phyloP scores from a whole-genome alignment of 2,329 filamentous ascomycete genomes.

The Hymenoscyphus scutula region DNA sequence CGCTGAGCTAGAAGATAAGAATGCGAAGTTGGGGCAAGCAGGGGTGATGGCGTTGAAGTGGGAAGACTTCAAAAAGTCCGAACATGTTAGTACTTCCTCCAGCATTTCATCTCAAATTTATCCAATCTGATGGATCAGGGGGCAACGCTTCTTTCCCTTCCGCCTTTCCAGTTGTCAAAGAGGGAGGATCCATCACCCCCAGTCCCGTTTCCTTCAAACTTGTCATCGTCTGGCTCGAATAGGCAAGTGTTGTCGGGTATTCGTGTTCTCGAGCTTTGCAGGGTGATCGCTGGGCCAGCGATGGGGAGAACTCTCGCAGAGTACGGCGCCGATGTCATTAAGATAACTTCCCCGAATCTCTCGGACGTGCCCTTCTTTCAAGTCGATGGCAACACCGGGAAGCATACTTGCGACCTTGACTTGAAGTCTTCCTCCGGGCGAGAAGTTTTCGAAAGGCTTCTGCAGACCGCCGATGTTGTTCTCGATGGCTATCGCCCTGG shows the following conservation, averaged over 20 bases:
- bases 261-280: slow-evolving; percentile 71
- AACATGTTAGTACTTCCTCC: slow-evolving; percentile 44
- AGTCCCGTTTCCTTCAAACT: slow-evolving; percentile 41
- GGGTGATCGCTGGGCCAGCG: slow-evolving; percentile 73
- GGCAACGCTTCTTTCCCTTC: slow-evolving; percentile 39
- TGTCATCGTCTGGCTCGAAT: slow-evolving; percentile 13
- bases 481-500: slow-evolving; percentile 70
- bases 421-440: slow-evolving; percentile 56
- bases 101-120: neutral
- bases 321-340: slow-evolving; percentile 71
- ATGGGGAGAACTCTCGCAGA: slow-evolving; percentile 71
- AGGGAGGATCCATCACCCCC: slow-evolving; percentile 45
- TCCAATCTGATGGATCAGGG: slow-evolving; percentile 34
- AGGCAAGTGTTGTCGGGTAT: slow-evolving; percentile 51
- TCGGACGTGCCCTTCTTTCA: slow-evolving; percentile 72
- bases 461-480: slow-evolving; percentile 62
- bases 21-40: slow-evolving; percentile 55
- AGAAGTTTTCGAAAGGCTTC: slow-evolving; percentile 54
- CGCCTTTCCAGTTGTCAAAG: slow-evolving; percentile 47
- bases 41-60: slow-evolving; percentile 59
- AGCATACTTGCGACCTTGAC: slow-evolving; percentile 63
- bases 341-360: slow-evolving; percentile 66
- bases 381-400: slow-evolving; percentile 70
- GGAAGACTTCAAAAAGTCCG: slow-evolving; percentile 56
- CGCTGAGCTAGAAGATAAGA: slow-evolving; percentile 57